Evolutionary conservation across 352 stramenopile genomes (phyloP), one percentile per base, ranked within the genome.

Genomic region (Globisporangium alternatum): DNA sequence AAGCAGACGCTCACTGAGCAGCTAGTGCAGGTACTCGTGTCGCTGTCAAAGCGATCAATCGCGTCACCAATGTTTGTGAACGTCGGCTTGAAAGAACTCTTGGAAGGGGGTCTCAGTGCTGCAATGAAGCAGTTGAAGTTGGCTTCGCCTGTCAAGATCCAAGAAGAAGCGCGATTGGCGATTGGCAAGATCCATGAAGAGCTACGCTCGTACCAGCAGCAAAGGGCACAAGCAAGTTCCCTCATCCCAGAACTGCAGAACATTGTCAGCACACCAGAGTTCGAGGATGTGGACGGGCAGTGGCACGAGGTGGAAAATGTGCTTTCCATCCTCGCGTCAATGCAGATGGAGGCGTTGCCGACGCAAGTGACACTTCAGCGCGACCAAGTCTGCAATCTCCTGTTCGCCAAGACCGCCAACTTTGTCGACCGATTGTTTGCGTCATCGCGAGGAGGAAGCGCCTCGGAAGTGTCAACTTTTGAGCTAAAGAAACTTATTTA

Each of bases 401-500:
- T 78, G 60, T 90, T 90, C 55, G 71, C 70, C 13, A 78, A 76
- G 30, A 68, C 89, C n/a, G 69, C 70, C 10, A 52, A 70, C 5
- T 85, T 90, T 39, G 76, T 93, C 44, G 80, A 93, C 51, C 62
- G 37, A 19, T 41, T 93, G 0, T 93, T 90, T 56, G 59, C 61
- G 19, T 74, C 66, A 8, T 21, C 64, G 10, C 66, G 64, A 62
- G 28, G 17, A n/a, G 17, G 33, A 56, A 13, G 57, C 61, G 21
- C 17, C 19, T n/a, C 51, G 2, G 10, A 56, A 6, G 62, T 90
- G n/a, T 89, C 81, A 30, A 77, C 74, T 17, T 77, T 71, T 12
- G 83, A 93, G 52, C 59, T 93, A 9, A 91, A 93, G 70, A 86
- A 80, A 22, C 57, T 70, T 2, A 56, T 91, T n/a, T 88, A 82